phyloP scores from a whole-genome alignment of 257 asterid genomes.

The Fraxinus cuspidata region DNA sequence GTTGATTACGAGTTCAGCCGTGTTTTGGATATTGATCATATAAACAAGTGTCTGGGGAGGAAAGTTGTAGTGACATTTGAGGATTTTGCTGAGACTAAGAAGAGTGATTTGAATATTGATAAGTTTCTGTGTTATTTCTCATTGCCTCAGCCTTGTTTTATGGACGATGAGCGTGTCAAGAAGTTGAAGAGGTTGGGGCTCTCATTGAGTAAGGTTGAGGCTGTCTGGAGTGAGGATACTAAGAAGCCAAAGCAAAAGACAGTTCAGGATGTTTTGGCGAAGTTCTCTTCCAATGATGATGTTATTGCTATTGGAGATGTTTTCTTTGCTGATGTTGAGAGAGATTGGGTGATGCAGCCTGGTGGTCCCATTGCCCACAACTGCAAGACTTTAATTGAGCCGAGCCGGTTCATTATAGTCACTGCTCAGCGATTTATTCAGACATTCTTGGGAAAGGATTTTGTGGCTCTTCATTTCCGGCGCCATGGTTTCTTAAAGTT shows the following conservation, averaged over 20 bases:
- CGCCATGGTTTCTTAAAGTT: conserved; percentile 97
- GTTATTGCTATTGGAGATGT: conserved; percentile 94
- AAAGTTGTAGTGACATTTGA: conserved; percentile 84
- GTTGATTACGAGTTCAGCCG: conserved; percentile 80
- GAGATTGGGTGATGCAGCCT: conserved; percentile 89
- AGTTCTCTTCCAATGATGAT: conserved; percentile 67
- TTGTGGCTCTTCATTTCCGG: conserved; percentile 88
- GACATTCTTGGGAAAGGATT: conserved; percentile 88
- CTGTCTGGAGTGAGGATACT: conserved; percentile 91
- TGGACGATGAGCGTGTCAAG: conserved; percentile 85
- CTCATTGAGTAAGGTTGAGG: conserved; percentile 64
- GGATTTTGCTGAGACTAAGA: conserved; percentile 67
- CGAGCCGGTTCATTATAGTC: conserved; percentile 81
- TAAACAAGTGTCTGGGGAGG: conserved; percentile 76
- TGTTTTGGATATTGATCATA: conserved; percentile 80
- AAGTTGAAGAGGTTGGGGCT: conserved; percentile 81
- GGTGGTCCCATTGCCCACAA: conserved; percentile 91
- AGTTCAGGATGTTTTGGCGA: conserved; percentile 59
- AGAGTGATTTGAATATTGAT: conserved; percentile 65
- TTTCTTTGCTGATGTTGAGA: conserved; percentile 92
- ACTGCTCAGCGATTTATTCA: conserved; percentile 96
- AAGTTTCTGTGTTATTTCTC: conserved; percentile 90
- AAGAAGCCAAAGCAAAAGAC: conserved; percentile 70
- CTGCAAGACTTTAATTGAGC: conserved; percentile 85
- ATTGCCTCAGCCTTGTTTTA: conserved; percentile 71